Evolutionary conservation across 192 early-diverging fungal genomes (phyloP), one percentile per base, ranked within the genome.

Genomic region (Coemansia sp.): DNA sequence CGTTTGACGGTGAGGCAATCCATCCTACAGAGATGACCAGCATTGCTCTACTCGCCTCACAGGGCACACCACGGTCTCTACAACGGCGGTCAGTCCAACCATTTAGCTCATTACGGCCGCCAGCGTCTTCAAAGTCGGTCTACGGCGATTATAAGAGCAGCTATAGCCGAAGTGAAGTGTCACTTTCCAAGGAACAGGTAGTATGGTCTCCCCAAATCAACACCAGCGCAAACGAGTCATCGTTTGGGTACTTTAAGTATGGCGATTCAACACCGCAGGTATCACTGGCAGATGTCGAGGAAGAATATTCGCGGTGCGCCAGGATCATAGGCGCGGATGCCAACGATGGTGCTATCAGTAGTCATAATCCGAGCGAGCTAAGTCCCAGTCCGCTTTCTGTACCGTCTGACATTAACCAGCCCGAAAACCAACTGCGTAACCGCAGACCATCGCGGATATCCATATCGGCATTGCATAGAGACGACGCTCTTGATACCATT

Each of bases 191-290:
- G 3, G 72, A 74, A 47, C 78, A 80, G 37, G 78, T 67, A 9
- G 43, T 80, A 47, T 80, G 78, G 78, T 80, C 78, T 41, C 78
- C 78, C 19, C 78, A 80, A 62, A 68, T 75, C 11, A 56, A 48
- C 9, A 53, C 55, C 48, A 60, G 64, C 7, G 62, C 58, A 15
- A 69, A 59, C 22, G 57, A 73, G 15, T 56, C 71, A 10, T 41
- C 72, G n/a, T 73, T 73, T 62, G 63, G 56, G 11, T 58, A 58
- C 25, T 55, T 57, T 39, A 37, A 22, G 2, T 48, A 23, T 6
- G 54, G 38, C 0, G 54, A 56, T 4, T 48, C 65, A 2, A 45
- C 15, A 6, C 53, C 66, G 11, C 61, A 64, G 11, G 29, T 58
- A 8, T 41, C 43, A 11, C 52, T 74, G 23, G 48, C 62, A 10